Evolutionary conservation across 2,329 filamentous ascomycete genomes (phyloP), one percentile per base, ranked within the genome.

Genomic region (Cladosporium colombiae): DNA sequence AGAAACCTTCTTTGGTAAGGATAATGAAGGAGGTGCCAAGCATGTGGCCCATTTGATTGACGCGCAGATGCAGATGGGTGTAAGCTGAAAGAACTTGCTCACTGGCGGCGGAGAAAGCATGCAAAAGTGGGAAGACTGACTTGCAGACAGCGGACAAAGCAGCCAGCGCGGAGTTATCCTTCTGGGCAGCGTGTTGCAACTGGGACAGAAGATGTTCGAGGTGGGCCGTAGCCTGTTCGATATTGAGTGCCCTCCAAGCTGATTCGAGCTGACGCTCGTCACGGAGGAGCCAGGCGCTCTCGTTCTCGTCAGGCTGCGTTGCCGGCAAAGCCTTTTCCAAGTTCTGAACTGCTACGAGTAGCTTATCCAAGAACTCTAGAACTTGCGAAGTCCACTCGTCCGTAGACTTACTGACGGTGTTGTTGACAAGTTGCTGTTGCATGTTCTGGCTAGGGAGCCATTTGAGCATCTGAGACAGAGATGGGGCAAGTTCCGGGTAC

Each of bases 1-100:
- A 99, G 82, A 98, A 98, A 1, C 95, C 95, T 75, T 96, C 88
- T 0, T 88, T 85, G 1, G 91, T 88, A 59, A 99, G 86, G 66
- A 93, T 89, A 1, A 87, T 86, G 76, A 97, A 97, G 0, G 88
- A 86, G 59, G 89, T 91, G 37, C 89, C 86, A 53, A 99, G 84
- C 16, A 89, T 86, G 75, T 91, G 90, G 0, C 91, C 87, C 74
- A 96, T 86, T 90, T 90, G 71, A 88, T 90, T 1, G 88, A 88
- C 14, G 90, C 85, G 11, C 85, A 62, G 82, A 74, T 98, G 92
- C 8, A 93, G 80, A 1, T 83, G 80, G 1, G 86, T 79, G 67
- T 90, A 87, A 31, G 85, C 83, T 11, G 81, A 74, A 16, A 93
- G 76, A 11, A 87, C 79, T 46, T 86, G 83, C 49, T 84, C 79